These are phyloP conservation scores for Isochrysis galbana DNA, from an alignment of 78 protist species.

Conservation along the genomic window DNA sequence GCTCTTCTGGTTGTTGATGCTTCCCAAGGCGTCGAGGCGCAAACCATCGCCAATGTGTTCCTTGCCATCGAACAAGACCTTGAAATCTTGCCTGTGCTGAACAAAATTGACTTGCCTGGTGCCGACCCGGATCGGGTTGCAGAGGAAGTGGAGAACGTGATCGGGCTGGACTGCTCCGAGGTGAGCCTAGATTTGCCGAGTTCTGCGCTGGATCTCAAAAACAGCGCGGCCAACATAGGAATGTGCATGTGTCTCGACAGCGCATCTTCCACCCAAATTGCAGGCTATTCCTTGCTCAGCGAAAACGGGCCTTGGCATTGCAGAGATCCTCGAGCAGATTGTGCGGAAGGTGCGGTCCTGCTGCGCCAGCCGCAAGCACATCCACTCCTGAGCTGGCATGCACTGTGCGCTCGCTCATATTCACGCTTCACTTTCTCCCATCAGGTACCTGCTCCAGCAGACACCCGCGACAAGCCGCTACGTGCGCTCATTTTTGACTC, in stretches of 20 bases:
- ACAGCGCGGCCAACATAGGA: no score
- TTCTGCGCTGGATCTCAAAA: no score
- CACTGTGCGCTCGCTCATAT: not conserved
- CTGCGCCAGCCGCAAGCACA: no score
- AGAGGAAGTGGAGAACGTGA: not conserved
- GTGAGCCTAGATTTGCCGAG: no score
- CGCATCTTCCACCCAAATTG: no score
- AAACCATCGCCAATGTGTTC: slow-evolving; percentile 59
- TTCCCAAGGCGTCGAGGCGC: slow-evolving; percentile 39
- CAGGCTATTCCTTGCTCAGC: not conserved
- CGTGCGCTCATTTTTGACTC: slow-evolving; percentile 62
- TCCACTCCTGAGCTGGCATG: no score
- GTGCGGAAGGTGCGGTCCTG: not conserved
- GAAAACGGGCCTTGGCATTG: slow-evolving; percentile 28
- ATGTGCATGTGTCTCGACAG: no score
- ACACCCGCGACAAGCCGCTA: not conserved
- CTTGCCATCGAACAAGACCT: slow-evolving; percentile 46
- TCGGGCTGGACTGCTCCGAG: slow-evolving; percentile 31
- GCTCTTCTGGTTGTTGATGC: slow-evolving; percentile 66
- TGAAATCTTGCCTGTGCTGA: slow-evolving; percentile 52
- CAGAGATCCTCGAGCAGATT: slow-evolving; percentile 21
- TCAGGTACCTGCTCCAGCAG: not conserved
- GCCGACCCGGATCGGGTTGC: slow-evolving; percentile 21
- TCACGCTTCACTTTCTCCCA: not conserved
- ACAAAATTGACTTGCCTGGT: slow-evolving; percentile 60